Percentiles rank a stretch among this genome's conserved stretches.
Evolutionary conservation across 1,139 yeast genomes (phyloP).

Genomic region (Hyphopichia fennica): DNA sequence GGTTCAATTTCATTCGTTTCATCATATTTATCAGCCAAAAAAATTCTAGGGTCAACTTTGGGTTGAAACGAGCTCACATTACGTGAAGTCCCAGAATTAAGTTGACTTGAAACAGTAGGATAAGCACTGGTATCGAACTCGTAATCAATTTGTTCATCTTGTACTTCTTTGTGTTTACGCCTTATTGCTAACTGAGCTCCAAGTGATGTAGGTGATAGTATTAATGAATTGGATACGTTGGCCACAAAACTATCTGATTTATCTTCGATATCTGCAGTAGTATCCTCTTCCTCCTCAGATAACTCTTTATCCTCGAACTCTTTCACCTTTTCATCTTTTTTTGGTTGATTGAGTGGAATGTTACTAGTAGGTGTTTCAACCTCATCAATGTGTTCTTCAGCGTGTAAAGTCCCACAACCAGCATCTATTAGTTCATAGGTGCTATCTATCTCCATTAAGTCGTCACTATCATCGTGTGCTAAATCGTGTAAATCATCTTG

Average conservation of each 20-base stretch:
- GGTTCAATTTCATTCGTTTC: background rate
- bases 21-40: background rate
- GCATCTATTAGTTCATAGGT: slow-evolving; percentile 1
- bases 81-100: background rate
- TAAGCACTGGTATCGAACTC: slow-evolving; percentile 3
- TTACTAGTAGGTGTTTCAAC: background rate
- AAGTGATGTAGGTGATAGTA: slow-evolving; percentile 36
- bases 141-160: background rate
- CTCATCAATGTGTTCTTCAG: background rate
- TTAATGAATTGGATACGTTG: slow-evolving; percentile 5
- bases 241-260: background rate
- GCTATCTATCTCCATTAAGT: slow-evolving; percentile 18
- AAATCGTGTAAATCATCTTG: background rate
- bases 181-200: slow-evolving; percentile 42
- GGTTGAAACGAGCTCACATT: slow-evolving; percentile 2
- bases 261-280: background rate
- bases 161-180: slow-evolving; percentile 6
- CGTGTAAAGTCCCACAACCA: slow-evolving; percentile 1
- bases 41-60: background rate
- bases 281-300: background rate
- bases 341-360: background rate
- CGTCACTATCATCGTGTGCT: slow-evolving; percentile 10
- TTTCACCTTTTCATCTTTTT: slow-evolving; percentile 1
- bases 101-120: background rate
- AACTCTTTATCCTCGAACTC: slow-evolving; percentile 7